Evolutionary conservation across 1,139 yeast genomes (phyloP), one percentile per base, ranked within the genome.

Genomic region (Protomyces arabidopsidicola): DNA sequence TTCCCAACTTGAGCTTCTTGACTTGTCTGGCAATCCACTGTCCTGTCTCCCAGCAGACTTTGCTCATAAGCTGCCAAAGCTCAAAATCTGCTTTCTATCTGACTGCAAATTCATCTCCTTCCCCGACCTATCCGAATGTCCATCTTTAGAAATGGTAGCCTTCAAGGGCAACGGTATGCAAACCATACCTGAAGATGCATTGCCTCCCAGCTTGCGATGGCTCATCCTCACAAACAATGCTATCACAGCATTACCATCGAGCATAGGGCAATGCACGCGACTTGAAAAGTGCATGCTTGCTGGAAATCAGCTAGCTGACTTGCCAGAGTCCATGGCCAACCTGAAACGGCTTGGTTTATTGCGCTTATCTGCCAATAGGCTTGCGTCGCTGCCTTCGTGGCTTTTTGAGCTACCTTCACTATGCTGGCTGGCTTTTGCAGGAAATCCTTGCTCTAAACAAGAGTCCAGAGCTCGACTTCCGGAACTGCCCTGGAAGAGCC

Each of bases 231-330:
- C 62, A 12, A 58, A 58, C 53, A 58, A 58, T 50, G 45, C 53
- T 5, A 18, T 58, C 18, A 24, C 27, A 16, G 20, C 20, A 10
- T 45, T 58, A 36, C 62, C 62, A 1, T 14, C 51, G 16, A 54
- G 42, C 35, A 39, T 58, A 12, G 62, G 62, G 3, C 36, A n/a
- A 9, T 58, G 56, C 22, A 5, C 22, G 3, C 42, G 31, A 12
- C 18, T 58, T 18, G 56, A 52, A 52, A 58, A 58, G 27, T 16
- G 53, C 20, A 58, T 58, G 62, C 53, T 58, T 3, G 62, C 62
- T 16, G 62, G 62, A 6, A 58, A 58, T 18, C 45, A n/a, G 12
- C 35, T 58, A 10, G 8, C 20, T 4, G 18, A 14, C 31, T 35
- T 58, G 52, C 62, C 62, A 12, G n/a, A 36, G 1, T 38, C 42